Evolutionary conservation across 1,284 basidiomycete genomes (phyloP).

Genomic region (Ceratobasidium sp.): DNA sequence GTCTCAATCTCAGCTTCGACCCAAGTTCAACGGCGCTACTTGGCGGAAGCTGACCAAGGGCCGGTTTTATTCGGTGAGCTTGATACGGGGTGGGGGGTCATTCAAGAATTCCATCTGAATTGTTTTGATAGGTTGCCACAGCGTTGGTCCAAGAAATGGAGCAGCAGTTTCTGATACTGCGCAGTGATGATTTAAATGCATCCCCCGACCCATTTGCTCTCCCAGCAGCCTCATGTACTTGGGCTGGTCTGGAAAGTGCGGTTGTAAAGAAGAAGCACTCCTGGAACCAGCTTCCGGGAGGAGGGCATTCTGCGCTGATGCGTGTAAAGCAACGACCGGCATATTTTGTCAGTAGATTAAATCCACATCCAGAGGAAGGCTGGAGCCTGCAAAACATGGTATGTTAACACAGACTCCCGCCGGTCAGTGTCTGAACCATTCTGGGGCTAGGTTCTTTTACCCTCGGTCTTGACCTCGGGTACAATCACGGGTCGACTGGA

Average conservation of each 20-base stretch:
- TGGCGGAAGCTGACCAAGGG: slow-evolving; percentile 4
- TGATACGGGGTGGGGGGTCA: not conserved
- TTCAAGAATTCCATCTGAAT: not conserved
- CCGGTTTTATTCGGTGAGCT: not conserved
- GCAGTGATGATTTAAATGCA: not conserved
- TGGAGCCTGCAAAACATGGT: not conserved
- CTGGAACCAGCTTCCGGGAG: not conserved
- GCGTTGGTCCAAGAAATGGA: not conserved
- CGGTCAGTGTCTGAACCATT: not conserved
- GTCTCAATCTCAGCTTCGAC: not conserved
- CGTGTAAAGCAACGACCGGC: not conserved
- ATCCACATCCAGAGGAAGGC: not conserved
- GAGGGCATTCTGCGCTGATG: not conserved
- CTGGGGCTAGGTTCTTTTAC: not conserved
- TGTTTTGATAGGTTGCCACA: not conserved
- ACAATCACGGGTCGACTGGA: not conserved
- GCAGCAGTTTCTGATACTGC: not conserved
- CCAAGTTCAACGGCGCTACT: not conserved
- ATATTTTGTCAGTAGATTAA: not conserved
- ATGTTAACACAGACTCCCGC: not conserved
- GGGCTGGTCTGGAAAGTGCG: not conserved
- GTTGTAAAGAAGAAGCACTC: not conserved
- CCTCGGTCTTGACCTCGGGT: not conserved
- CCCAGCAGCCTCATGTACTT: not conserved
- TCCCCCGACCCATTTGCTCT: not conserved